Conservation (phyloP, 805 yeast species). For the Geotrichum ghanense region DNA sequence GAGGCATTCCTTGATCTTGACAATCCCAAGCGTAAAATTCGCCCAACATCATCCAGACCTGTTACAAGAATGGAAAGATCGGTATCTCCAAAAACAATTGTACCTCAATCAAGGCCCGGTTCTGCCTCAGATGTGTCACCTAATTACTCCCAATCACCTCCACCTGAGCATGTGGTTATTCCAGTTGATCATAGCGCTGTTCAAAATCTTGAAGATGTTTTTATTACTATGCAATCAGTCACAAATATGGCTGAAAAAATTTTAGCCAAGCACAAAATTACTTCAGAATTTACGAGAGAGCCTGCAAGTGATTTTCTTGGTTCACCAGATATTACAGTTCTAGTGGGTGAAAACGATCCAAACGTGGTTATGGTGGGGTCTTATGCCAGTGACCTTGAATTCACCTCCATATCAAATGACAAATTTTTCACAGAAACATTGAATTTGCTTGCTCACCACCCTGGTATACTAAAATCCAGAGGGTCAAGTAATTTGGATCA, state of each 20-base stretch:
- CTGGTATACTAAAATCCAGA: slow-evolving; percentile 1
- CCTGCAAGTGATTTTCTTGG: slow-evolving; percentile 9
- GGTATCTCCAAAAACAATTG: no score
- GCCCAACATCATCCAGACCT: no score
- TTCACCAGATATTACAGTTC: slow-evolving; percentile 4
- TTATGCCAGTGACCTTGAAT: slow-evolving; percentile 4
- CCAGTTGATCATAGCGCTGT: slow-evolving; percentile 3
- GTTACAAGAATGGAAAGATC: no score
- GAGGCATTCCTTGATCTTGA: not conserved
- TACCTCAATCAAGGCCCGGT: no score
- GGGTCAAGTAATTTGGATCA: slow-evolving; percentile 9
- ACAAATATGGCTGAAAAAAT: slow-evolving; percentile 6
- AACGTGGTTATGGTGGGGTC: slow-evolving; percentile 6
- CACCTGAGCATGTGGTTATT: not conserved
- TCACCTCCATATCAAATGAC: slow-evolving; percentile 4
- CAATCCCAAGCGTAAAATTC: not conserved
- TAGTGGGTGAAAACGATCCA: not conserved
- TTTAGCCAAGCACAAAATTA: slow-evolving; percentile 6
- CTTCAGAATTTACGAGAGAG: slow-evolving; percentile 2
- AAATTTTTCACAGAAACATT: not conserved
- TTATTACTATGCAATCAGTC: slow-evolving; percentile 1
- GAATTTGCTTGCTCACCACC: not conserved
- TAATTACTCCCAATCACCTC: slow-evolving; percentile 3
- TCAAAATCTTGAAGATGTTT: slow-evolving; percentile 5
- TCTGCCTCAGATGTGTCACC: no score